phyloP scores from a whole-genome alignment of 2,329 filamentous ascomycete species.

The Ilyonectria destructans region DNA sequence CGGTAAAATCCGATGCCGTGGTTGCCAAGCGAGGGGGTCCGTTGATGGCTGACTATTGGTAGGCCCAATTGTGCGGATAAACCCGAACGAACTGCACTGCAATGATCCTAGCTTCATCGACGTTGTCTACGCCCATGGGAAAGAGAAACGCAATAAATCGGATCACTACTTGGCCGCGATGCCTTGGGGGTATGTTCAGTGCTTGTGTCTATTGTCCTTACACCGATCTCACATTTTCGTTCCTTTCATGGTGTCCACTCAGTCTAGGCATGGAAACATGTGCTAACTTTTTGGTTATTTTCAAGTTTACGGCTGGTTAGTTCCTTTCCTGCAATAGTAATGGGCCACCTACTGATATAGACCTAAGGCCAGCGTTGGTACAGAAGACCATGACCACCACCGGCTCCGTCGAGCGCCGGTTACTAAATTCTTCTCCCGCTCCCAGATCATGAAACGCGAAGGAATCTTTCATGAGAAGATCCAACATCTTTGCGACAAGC shows the following conservation, averaged over 20 bases:
- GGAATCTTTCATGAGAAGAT: constrained; percentile 17
- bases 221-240: too few relatives aligned
- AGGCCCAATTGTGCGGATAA: constrained; percentile 33
- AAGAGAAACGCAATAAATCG: constrained; percentile 15
- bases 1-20: constrained; percentile 11
- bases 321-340: background rate
- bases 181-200: constrained; percentile 15
- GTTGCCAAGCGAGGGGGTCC: constrained; percentile 3
- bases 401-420: constrained; percentile 21
- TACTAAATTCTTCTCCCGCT: constrained; percentile 28
- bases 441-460: constrained; percentile 18
- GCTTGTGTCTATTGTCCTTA: background rate
- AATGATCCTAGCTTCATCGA: constrained; percentile 28
- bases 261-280: background rate
- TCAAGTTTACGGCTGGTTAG: constrained; percentile 15
- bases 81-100: constrained; percentile 28
- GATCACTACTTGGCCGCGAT: constrained; percentile 17
- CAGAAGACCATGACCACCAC: constrained; percentile 31
- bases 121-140: constrained; percentile 22
- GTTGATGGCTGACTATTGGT: constrained; percentile 13
- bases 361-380: constrained; percentile 20
- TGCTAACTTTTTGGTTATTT: background rate
- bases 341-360: background rate
- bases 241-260: too few relatives aligned
- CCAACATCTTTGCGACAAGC: constrained; percentile 26